phyloP scores from a whole-genome alignment of 2,329 filamentous ascomycete species.

The Fusarium compactum region DNA sequence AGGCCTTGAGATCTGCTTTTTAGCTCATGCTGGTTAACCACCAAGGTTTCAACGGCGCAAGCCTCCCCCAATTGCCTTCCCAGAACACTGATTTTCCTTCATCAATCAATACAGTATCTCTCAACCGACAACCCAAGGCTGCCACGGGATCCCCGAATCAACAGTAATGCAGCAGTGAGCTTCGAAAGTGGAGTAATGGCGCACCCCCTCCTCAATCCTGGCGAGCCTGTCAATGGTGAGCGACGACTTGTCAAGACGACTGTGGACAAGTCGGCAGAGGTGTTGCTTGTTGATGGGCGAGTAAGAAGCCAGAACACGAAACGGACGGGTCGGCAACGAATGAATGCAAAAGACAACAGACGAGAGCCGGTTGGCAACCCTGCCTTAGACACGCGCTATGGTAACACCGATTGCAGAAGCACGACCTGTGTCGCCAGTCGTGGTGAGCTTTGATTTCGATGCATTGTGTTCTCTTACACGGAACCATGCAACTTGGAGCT shows the following conservation, averaged over 20 bases:
- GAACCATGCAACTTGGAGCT: constrained; percentile 14
- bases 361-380: constrained; percentile 34
- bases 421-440: constrained; percentile 34
- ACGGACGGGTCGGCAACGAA: constrained; percentile 31
- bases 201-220: constrained; percentile 40
- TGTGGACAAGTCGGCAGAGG: constrained; percentile 35
- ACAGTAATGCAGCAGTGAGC: constrained; percentile 42
- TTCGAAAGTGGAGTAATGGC: constrained; percentile 44
- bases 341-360: constrained; percentile 22
- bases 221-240: constrained; percentile 35
- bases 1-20: constrained; percentile 23
- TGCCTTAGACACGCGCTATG: constrained; percentile 38
- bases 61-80: constrained; percentile 29
- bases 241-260: constrained; percentile 43
- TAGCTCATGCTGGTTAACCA: constrained; percentile 25
- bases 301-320: constrained; percentile 34
- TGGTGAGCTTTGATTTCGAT: constrained; percentile 26
- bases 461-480: constrained; percentile 31
- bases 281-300: constrained; percentile 25
- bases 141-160: constrained; percentile 28
- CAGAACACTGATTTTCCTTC: constrained; percentile 6
- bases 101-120: constrained; percentile 2
- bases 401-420: constrained; percentile 39
- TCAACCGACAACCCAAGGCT: constrained; percentile 1
- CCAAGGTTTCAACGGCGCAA: constrained; percentile 39